These are phyloP conservation scores for Solanum appendiculatum DNA, from an alignment of 257 asterid genomes.

Conservation along the genomic window DNA sequence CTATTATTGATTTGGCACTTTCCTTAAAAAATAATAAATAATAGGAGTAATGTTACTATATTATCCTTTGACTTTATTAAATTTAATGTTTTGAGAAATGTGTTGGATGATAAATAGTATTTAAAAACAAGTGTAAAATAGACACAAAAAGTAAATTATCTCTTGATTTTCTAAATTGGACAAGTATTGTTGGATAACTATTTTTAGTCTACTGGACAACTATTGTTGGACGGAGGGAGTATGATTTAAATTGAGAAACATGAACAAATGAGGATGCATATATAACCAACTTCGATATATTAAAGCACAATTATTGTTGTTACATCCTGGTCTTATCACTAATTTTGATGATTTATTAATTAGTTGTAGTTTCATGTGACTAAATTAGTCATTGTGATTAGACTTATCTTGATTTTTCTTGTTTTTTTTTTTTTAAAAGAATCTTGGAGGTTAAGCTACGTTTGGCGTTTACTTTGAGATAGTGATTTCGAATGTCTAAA, in stretches of 20 bases:
- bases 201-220: too few species aligned
- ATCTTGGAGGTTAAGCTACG: not conserved
- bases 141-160: too few species aligned
- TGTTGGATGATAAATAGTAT: too few species aligned
- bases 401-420: not conserved
- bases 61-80: too few species aligned
- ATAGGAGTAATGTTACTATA: too few species aligned
- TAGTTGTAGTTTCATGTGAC: not conserved
- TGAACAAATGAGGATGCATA: not conserved
- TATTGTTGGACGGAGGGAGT: too few species aligned
- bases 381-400: not conserved
- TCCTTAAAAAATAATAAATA: too few species aligned
- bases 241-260: not conserved
- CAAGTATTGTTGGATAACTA: too few species aligned
- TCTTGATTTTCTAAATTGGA: too few species aligned
- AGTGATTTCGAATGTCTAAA: not conserved
- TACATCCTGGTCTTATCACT: not conserved
- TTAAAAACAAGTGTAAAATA: too few species aligned
- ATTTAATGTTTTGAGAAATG: too few species aligned
- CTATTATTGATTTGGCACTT: too few species aligned
- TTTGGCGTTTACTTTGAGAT: not conserved
- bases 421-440: not conserved
- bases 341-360: not conserved
- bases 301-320: not conserved
- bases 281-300: not conserved